Evolutionary conservation across 805 yeast species (phyloP), one percentile per base, ranked within the genome.

Genomic region (Suhomyces sp.): DNA sequence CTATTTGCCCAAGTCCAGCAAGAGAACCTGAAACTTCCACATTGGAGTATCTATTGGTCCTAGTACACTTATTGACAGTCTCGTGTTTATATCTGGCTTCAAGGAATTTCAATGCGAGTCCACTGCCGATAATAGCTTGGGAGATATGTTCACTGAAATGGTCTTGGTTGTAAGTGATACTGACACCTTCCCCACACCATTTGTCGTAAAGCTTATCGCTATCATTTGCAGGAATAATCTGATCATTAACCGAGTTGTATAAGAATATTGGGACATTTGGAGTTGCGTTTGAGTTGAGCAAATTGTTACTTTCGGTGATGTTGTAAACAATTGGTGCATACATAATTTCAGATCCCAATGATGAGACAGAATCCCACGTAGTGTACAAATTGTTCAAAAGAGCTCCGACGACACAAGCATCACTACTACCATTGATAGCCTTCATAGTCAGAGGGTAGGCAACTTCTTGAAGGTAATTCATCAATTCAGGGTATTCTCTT

Each of bases 401-500:
- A 12, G 23, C 12, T 29, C 26, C 46, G 24, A 52, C 22, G 10
- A 54, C n/a, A 50, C 57, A 54, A 19, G 46, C 24, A 7, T 49
- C 47, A 10, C 42, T 38, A 19, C 42, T 38, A 10, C 7, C 42
- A 12, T 38, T 38, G 17, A 38, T 38, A 0, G 42, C 42, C 3
- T 3, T 38, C 9, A 38, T 2, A 17, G 42, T 38, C 24, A 19
- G 23, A 19, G 42, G 42, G 24, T 38, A 38, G 17, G 24, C 24
- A 19, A 17, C 9, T 9, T 38, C 6, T 9, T 38, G 4, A 19
- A 38, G 13, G 24, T 38, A 38, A 9, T 38, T 7, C 23, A 17
- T 8, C 24, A 38, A 38, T 19, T 38, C 42, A 4, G 76, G 72
- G 50, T 72, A 71, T 46, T 66, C 74, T 33, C 65, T 57, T 15